A percentile compares a stretch with the other conserved stretches of the same genome.
Evolutionary conservation across 108 stramenopile species (phyloP).

Genomic region (Craspedostauros australis): DNA sequence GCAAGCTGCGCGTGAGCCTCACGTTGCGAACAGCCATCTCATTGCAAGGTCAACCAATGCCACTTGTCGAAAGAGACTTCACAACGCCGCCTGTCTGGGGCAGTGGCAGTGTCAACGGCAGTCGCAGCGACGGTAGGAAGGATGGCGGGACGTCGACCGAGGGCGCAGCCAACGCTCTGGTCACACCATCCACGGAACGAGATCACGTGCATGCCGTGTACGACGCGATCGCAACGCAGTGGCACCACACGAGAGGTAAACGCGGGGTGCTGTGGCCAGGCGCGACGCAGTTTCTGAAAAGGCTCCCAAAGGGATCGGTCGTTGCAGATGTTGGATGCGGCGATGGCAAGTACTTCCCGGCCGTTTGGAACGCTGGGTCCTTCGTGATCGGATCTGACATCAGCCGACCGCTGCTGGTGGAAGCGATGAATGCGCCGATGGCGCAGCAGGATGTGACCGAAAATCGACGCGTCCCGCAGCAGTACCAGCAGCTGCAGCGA

Average conservation of each 20-base stretch:
- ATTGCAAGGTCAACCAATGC: conserved; percentile 36
- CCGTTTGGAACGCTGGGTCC: conserved; percentile 63
- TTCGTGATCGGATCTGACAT: conserved; percentile 94
- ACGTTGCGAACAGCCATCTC: conserved; percentile 75
- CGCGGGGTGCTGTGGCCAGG: conserved; percentile 94
- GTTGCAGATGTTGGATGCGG: conserved; percentile 97
- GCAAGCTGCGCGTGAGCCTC: conserved; percentile 68
- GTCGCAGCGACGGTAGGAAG: not conserved
- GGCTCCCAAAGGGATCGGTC: conserved; percentile 67
- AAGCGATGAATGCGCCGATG: conserved; percentile 19
- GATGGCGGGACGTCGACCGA: not conserved
- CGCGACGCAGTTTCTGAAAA: conserved; percentile 79
- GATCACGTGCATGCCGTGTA: conserved; percentile 95
- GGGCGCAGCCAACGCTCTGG: conserved; percentile 9
- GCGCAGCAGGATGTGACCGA: conserved; percentile 42
- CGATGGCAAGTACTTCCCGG: conserved; percentile 92
- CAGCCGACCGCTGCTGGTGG: conserved; percentile 60
- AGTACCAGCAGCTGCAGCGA: conserved; percentile 40
- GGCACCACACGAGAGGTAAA: conserved; percentile 95
- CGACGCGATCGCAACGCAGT: conserved; percentile 95
- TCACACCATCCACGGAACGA: conserved; percentile 80
- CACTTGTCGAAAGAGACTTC: conserved; percentile 40
- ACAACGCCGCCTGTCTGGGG: conserved; percentile 70
- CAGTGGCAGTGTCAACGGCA: not conserved
- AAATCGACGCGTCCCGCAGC: conserved; percentile 38